These are phyloP conservation scores for Leptosphaerulina australis DNA, from an alignment of 2,329 filamentous ascomycete species.

Conservation along the genomic window DNA sequence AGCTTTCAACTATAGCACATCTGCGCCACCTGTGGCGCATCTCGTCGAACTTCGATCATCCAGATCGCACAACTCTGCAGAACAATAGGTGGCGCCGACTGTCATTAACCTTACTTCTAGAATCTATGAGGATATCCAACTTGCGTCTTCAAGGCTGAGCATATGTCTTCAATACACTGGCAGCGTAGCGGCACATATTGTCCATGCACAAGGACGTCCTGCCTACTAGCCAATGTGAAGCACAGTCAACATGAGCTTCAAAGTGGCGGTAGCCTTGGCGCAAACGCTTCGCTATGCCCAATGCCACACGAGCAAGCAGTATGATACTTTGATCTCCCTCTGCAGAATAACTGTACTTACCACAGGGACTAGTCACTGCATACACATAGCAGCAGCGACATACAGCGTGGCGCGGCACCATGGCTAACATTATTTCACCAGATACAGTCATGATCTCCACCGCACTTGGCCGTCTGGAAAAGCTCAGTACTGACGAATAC, in stretches of 20 bases:
- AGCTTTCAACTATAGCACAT: too few species aligned
- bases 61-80: too few species aligned
- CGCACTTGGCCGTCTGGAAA: slow-evolving; percentile 24
- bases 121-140: too few species aligned
- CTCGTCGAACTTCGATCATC: too few species aligned
- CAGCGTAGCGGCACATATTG: too few species aligned
- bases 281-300: background rate
- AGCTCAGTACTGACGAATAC: slow-evolving; percentile 30
- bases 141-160: too few species aligned
- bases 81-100: too few species aligned
- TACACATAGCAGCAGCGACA: background rate
- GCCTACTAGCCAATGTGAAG: background rate
- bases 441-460: slow-evolving; percentile 2
- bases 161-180: too few species aligned
- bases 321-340: background rate
- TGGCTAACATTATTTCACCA: background rate
- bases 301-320: background rate
- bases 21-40: too few species aligned
- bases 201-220: too few species aligned
- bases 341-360: background rate
- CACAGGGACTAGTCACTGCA: background rate
- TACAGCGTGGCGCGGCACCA: background rate
- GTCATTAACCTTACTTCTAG: too few species aligned
- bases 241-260: background rate
- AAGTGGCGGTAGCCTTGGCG: slow-evolving; percentile 6